phyloP scores from a whole-genome alignment of 345 rosid genomes.

The Rhodamnia argentea region DNA sequence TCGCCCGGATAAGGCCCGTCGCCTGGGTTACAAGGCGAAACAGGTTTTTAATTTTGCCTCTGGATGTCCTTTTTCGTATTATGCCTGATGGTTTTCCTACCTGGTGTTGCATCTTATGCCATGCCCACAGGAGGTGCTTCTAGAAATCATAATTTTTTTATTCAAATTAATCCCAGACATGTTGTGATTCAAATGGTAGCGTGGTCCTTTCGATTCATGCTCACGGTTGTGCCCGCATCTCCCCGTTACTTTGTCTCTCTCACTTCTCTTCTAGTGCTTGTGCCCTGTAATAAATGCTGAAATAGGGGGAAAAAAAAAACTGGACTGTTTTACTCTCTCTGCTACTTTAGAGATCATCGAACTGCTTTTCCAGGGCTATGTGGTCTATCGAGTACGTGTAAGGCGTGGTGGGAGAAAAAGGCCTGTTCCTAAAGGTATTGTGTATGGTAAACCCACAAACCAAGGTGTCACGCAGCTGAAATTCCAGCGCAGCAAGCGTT shows the following conservation, averaged over 20 bases:
- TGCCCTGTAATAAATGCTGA: neutral
- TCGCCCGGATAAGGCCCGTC: slow-evolving; percentile 30
- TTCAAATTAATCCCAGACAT: neutral
- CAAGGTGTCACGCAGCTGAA: slow-evolving; percentile 34
- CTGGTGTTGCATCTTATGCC: neutral
- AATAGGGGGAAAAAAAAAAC: neutral
- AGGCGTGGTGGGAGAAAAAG: slow-evolving; percentile 33
- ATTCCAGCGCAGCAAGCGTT: slow-evolving; percentile 31
- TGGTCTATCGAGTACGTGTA: slow-evolving; percentile 24
- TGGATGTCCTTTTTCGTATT: neutral
- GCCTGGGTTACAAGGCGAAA: slow-evolving; percentile 30
- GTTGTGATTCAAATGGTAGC: neutral
- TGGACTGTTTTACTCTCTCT: neutral
- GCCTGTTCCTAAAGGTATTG: slow-evolving; percentile 35
- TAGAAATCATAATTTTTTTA: neutral
- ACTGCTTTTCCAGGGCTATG: slow-evolving; percentile 17
- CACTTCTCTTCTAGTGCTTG: neutral
- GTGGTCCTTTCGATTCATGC: neutral
- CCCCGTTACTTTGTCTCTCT: neutral
- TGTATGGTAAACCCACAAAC: slow-evolving; percentile 30
- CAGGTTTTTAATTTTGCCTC: slow-evolving; percentile 10
- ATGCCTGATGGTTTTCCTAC: neutral
- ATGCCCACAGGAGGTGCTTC: neutral
- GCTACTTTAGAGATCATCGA: neutral
- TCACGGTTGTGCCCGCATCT: neutral